These are phyloP conservation scores for Mycothermus thermophilus DNA, from an alignment of 495 filamentous ascomycete genomes.

Conservation along the genomic window DNA sequence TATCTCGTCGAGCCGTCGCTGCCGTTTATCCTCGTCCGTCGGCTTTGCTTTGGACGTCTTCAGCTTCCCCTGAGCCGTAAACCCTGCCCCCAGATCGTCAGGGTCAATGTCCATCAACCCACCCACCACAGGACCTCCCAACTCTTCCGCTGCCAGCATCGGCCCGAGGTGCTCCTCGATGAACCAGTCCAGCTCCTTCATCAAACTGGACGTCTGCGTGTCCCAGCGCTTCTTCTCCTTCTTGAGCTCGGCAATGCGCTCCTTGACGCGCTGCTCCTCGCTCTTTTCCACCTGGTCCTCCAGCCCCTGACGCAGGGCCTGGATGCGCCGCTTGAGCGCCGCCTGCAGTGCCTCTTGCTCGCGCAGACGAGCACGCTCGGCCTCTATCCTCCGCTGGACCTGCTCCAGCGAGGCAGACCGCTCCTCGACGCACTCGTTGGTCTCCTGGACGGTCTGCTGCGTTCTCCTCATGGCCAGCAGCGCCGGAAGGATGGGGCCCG, in stretches of 20 bases:
- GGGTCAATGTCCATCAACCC: constrained; percentile 49
- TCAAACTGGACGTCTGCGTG: constrained; percentile 40
- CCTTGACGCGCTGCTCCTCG: constrained; percentile 43
- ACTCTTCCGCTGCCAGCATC: constrained; percentile 77
- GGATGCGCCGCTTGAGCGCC: constrained; percentile 31
- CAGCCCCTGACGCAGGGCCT: constrained; percentile 37
- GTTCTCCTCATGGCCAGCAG: constrained; percentile 56
- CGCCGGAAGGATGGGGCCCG: constrained; percentile 54
- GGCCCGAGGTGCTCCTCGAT: constrained; percentile 56
- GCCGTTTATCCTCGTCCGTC: constrained; percentile 35
- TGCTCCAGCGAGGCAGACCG: constrained; percentile 40
- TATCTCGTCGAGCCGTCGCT: constrained; percentile 63
- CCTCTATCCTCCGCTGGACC: constrained; percentile 39
- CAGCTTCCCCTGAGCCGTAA: constrained; percentile 54
- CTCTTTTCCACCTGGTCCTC: constrained; percentile 43
- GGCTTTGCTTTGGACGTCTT: constrained; percentile 46
- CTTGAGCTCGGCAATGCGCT: constrained; percentile 43
- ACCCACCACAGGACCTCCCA: constrained; percentile 75
- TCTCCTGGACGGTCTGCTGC: constrained; percentile 47
- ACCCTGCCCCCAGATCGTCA: constrained; percentile 48
- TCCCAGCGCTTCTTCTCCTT: constrained; percentile 42
- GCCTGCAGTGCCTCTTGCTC: constrained; percentile 51
- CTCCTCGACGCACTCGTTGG: constrained; percentile 42
- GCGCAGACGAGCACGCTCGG: constrained; percentile 44
- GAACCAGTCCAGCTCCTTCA: constrained; percentile 54